Percentiles rank a stretch among this genome's conserved stretches.
Evolutionary conservation across 2,329 filamentous ascomycete species (phyloP).

Genomic region (Huntiella savannae): DNA sequence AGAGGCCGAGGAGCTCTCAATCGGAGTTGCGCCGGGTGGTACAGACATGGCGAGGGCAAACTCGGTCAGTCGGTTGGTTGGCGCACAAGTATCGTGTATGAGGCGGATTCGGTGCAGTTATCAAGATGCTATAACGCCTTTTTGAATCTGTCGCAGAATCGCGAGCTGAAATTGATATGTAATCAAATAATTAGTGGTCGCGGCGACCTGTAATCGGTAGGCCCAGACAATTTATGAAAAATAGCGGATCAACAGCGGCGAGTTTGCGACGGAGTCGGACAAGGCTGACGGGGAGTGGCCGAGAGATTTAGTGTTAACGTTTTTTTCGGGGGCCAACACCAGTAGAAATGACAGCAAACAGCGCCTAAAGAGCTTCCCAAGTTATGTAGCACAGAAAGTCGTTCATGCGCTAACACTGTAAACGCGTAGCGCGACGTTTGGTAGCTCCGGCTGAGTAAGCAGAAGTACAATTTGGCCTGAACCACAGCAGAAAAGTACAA

Average conservation of each 20-base stretch:
- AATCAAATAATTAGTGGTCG: not conserved
- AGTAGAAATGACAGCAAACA: no score
- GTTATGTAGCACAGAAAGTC: not conserved
- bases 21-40: conserved; percentile 1
- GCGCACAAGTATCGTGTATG: not conserved
- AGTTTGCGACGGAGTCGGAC: conserved; percentile 14
- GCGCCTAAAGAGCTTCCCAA: no score
- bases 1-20: not conserved
- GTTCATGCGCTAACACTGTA: not conserved
- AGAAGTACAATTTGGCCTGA: not conserved
- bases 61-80: not conserved
- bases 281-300: conserved; percentile 8
- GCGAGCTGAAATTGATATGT: not conserved
- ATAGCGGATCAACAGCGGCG: conserved; percentile 27
- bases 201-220: conserved; percentile 15
- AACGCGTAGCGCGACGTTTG: conserved; percentile 10
- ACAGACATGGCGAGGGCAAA: conserved; percentile 4
- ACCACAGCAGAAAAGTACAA: conserved; percentile 1
- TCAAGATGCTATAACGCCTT: no score
- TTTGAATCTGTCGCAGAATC: no score
- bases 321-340: no score
- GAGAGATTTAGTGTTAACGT: not conserved
- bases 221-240: conserved; percentile 13
- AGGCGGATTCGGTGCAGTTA: no score
- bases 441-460: not conserved